Percentiles rank a stretch among this genome's conserved stretches.
These are phyloP conservation scores for Wickerhamomyces kurtzmanii DNA, from an alignment of 805 yeast species.

Conservation along the genomic window DNA sequence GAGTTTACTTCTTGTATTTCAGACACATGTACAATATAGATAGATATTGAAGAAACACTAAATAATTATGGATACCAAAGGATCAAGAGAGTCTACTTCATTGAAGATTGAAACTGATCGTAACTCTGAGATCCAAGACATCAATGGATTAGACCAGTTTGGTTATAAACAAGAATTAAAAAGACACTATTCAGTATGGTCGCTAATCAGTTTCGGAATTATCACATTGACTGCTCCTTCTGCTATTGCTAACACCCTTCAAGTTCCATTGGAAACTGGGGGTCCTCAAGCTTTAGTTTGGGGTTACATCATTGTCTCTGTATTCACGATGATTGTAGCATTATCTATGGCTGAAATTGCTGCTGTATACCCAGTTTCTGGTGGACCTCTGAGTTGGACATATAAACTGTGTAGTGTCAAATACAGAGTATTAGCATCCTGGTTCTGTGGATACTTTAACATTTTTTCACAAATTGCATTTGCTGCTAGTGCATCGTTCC, in stretches of 20 bases:
- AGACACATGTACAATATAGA: too few species aligned
- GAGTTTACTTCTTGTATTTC: too few species aligned
- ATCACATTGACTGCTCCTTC: conserved; percentile 16
- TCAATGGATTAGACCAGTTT: conserved; percentile 11
- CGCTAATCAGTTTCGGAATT: conserved; percentile 15
- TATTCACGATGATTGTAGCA: conserved; percentile 15
- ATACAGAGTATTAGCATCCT: conserved; percentile 17
- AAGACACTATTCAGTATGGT: conserved; percentile 13
- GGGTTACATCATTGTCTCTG: conserved; percentile 16
- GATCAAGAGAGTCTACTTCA: too few species aligned
- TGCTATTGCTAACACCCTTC: conserved; percentile 16
- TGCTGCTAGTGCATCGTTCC: conserved; percentile 16
- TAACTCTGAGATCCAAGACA: too few species aligned
- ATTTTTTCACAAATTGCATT: conserved; percentile 17
- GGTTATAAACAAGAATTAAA: conserved; percentile 18
- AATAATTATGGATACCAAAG: too few species aligned
- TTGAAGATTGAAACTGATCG: too few species aligned
- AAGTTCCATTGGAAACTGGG: conserved; percentile 13
- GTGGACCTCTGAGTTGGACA: conserved; percentile 26
- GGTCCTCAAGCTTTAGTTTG: conserved; percentile 18
- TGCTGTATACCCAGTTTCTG: conserved; percentile 23
- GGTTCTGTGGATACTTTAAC: conserved; percentile 20
- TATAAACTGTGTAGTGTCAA: conserved; percentile 17
- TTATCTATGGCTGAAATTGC: conserved; percentile 21
- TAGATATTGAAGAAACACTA: too few species aligned